These are phyloP conservation scores for Myrica gale DNA, from an alignment of 306 rosid species.

Conservation along the genomic window DNA sequence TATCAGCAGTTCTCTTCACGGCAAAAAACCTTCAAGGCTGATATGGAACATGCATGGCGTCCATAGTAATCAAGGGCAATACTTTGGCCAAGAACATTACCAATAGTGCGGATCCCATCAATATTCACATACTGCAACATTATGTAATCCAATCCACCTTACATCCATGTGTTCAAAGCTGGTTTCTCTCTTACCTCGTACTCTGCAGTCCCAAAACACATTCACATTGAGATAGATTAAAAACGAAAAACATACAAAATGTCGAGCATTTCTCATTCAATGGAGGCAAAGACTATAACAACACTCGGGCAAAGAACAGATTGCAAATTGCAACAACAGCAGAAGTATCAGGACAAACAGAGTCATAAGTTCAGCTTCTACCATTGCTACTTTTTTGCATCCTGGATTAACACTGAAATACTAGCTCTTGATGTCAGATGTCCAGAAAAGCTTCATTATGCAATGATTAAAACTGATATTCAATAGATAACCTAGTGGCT, in stretches of 20 bases:
- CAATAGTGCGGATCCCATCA: constrained; percentile 95
- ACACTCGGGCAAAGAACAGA: background rate
- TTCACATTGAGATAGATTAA: constrained; percentile 17
- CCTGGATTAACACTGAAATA: background rate
- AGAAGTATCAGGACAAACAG: background rate
- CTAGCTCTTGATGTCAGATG: background rate
- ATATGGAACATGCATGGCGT: constrained; percentile 65
- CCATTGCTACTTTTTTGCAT: background rate
- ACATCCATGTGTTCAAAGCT: constrained; percentile 82
- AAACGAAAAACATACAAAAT: background rate
- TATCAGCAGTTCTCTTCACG: constrained; percentile 16
- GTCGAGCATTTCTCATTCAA: background rate
- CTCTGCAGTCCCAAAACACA: constrained; percentile 47
- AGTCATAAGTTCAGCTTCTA: background rate
- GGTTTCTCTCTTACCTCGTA: constrained; percentile 90
- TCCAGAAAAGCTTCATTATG: background rate
- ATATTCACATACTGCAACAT: constrained; percentile 83
- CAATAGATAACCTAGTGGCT: background rate
- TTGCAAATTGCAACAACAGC: background rate
- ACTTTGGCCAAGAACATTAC: constrained; percentile 97
- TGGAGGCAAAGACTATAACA: background rate
- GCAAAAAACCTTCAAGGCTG: constrained; percentile 20
- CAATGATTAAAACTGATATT: background rate
- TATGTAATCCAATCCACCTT: constrained; percentile 95
- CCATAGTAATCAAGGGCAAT: constrained; percentile 97